These are phyloP conservation scores for Monosporascus sp. DNA, from an alignment of 2,329 filamentous ascomycete species.

Conservation along the genomic window DNA sequence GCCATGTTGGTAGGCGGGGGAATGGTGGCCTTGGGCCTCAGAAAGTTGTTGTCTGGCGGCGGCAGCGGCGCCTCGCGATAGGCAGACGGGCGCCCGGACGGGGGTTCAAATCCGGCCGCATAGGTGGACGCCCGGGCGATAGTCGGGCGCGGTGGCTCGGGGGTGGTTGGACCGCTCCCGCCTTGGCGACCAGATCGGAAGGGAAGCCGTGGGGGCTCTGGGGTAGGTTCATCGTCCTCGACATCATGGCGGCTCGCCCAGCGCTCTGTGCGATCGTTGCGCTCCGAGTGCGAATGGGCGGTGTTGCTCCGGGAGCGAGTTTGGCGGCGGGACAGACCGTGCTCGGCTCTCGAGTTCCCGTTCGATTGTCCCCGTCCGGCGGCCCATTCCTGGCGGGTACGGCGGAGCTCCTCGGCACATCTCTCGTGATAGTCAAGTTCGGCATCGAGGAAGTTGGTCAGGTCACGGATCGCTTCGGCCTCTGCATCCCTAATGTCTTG, in stretches of 20 bases:
- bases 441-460: constrained; percentile 78
- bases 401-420: constrained; percentile 74
- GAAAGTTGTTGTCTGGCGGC: constrained; percentile 13
- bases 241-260: constrained; percentile 26
- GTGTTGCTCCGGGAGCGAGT: constrained; percentile 44
- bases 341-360: constrained; percentile 18
- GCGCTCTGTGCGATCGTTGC: constrained; percentile 31
- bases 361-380: constrained; percentile 17
- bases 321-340: constrained; percentile 14
- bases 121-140: constrained; percentile 23
- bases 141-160: constrained; percentile 21
- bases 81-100: constrained; percentile 11
- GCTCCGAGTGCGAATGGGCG: constrained; percentile 36
- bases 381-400: constrained; percentile 43
- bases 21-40: constrained; percentile 18
- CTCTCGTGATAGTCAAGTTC: constrained; percentile 89
- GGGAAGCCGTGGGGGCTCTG: constrained; percentile 38
- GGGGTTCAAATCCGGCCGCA: constrained; percentile 13
- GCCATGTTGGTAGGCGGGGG: constrained; percentile 27
- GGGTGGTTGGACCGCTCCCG: constrained; percentile 20
- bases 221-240: constrained; percentile 28
- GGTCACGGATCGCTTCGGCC: constrained; percentile 71
- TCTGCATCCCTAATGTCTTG: constrained; percentile 94
- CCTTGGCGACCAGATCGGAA: constrained; percentile 33
- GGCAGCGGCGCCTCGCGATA: constrained; percentile 25